These are phyloP conservation scores for Cryptosporidium ryanae DNA, from an alignment of 169 alveolate genomes.

Conservation along the genomic window DNA sequence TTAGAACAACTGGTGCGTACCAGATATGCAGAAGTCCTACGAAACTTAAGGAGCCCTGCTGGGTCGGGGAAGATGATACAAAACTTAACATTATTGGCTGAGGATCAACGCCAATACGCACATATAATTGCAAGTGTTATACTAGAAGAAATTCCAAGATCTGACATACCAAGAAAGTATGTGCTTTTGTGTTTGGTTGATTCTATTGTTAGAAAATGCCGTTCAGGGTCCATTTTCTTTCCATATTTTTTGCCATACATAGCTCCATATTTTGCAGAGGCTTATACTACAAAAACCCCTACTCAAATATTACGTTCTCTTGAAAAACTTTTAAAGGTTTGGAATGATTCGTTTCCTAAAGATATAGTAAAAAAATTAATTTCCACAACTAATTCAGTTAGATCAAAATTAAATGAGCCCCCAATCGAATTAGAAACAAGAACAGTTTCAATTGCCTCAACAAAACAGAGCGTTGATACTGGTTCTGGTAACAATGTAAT, in stretches of 20 bases:
- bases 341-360: constrained; percentile 55
- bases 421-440: constrained; percentile 46
- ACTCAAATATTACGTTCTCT: constrained; percentile 63
- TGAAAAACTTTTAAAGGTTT: constrained; percentile 63
- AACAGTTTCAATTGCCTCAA: neutral
- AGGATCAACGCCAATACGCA: constrained; percentile 73
- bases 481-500: neutral
- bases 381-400: constrained; percentile 43
- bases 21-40: constrained; percentile 61
- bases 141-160: constrained; percentile 63
- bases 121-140: constrained; percentile 72
- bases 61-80: constrained; percentile 72
- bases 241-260: constrained; percentile 72
- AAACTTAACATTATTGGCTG: constrained; percentile 61
- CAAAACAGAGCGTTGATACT: neutral
- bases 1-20: constrained; percentile 58
- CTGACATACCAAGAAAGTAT: constrained; percentile 73
- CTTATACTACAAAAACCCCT: constrained; percentile 58
- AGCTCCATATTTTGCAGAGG: constrained; percentile 75
- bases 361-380: constrained; percentile 60
- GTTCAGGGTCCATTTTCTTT: constrained; percentile 65
- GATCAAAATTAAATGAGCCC: constrained; percentile 68
- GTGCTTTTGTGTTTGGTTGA: constrained; percentile 68
- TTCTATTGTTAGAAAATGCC: constrained; percentile 67
- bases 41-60: constrained; percentile 70